A percentile compares a stretch with the other conserved stretches of the same genome.
Conservation (phyloP, 2,329 filamentous ascomycete genomes). For the Emmonsiellopsis sp. region DNA sequence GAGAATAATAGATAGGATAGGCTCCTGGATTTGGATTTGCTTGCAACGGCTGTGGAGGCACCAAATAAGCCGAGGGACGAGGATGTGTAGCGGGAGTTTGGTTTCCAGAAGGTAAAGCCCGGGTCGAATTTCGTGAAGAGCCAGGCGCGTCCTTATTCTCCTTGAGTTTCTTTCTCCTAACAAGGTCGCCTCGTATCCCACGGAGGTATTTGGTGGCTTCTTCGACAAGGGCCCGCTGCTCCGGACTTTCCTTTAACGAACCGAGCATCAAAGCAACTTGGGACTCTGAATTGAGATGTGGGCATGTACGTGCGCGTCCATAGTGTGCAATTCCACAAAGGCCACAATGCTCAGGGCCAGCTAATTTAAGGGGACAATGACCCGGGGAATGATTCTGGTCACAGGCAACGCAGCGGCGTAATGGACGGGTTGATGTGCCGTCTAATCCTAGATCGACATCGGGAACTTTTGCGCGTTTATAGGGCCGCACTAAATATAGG, state of each 20-base stretch:
- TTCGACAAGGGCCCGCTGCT: constrained; percentile 44
- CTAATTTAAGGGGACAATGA: constrained; percentile 51
- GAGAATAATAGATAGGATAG: not conserved
- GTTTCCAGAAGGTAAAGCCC: not conserved
- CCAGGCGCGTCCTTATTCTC: not conserved
- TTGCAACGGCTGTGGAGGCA: not conserved
- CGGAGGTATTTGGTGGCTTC: constrained; percentile 48
- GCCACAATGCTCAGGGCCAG: constrained; percentile 52
- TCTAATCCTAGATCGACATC: constrained; percentile 3
- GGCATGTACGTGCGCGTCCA: constrained; percentile 47
- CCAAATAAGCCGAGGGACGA: not conserved
- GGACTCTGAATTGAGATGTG: constrained; percentile 52
- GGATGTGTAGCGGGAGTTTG: not conserved
- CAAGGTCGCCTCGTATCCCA: constrained; percentile 47
- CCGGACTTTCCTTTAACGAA: constrained; percentile 49
- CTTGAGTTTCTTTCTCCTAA: constrained; percentile 39
- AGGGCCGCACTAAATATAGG: constrained; percentile 22
- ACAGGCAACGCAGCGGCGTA: constrained; percentile 45
- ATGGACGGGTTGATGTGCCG: constrained; percentile 4
- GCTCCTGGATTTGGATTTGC: not conserved
- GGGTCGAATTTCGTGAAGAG: not conserved
- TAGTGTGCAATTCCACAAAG: constrained; percentile 56
- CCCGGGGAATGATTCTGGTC: constrained; percentile 44
- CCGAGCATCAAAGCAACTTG: constrained; percentile 57
- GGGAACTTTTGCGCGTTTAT: constrained; percentile 27